These are phyloP conservation scores for Fonsecaea monophora DNA, from an alignment of 2,329 filamentous ascomycete genomes.

Conservation along the genomic window DNA sequence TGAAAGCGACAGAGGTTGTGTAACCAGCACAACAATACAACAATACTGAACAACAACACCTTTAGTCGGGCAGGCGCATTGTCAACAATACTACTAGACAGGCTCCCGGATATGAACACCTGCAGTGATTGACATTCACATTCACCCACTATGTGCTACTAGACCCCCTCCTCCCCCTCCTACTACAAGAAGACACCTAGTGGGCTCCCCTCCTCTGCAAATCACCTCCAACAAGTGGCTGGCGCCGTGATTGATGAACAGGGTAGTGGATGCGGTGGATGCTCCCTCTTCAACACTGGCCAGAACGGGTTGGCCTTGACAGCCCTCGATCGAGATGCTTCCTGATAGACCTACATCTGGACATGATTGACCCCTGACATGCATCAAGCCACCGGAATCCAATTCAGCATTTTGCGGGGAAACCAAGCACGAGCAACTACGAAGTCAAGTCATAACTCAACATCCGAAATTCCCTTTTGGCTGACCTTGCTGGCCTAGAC, in stretches of 20 bases:
- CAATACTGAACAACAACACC: neutral
- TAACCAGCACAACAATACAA: neutral
- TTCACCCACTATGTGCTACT: neutral
- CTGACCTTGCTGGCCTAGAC: neutral
- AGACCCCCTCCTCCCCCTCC: neutral
- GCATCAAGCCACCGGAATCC: conserved; percentile 18
- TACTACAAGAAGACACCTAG: neutral
- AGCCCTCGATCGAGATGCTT: conserved; percentile 4
- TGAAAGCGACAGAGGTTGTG: neutral
- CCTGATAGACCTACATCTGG: neutral
- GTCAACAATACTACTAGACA: neutral
- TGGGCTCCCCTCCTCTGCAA: too few species aligned
- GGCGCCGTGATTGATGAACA: neutral
- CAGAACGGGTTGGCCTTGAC: neutral
- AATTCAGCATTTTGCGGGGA: conserved; percentile 20
- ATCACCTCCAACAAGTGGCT: too few species aligned
- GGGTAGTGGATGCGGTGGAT: neutral
- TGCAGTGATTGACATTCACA: neutral
- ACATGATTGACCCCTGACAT: conserved; percentile 12
- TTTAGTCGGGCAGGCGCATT: neutral
- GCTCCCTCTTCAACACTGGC: neutral
- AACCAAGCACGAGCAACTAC: neutral
- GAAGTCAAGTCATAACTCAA: too few species aligned
- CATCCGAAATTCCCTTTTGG: neutral
- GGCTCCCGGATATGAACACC: neutral